Evolutionary conservation across 1,284 basidiomycete species (phyloP).

Genomic region (Naganishia sp.): DNA sequence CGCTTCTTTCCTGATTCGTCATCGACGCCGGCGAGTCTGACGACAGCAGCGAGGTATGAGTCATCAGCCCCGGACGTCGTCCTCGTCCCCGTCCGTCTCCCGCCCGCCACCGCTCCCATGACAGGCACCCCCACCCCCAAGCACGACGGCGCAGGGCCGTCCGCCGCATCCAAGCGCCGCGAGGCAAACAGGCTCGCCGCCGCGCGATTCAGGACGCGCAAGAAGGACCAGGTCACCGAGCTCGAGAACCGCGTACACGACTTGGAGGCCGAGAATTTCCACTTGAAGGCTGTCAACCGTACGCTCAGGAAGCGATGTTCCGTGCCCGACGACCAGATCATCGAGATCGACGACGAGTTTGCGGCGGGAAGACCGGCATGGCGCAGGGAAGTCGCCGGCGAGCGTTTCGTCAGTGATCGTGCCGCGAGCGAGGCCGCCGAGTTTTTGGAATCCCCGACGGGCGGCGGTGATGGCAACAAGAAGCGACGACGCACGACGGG

Average conservation of each 20-base stretch:
- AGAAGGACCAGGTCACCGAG: conserved; percentile 39
- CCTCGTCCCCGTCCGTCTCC: neutral
- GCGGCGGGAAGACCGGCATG: conserved; percentile 26
- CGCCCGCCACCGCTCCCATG: neutral
- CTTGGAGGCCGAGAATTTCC: conserved; percentile 36
- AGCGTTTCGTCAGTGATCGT: conserved; percentile 22
- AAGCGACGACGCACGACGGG: conserved; percentile 4
- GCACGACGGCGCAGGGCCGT: conserved; percentile 6
- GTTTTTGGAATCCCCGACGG: neutral
- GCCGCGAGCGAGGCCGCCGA: conserved; percentile 17
- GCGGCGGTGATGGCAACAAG: conserved; percentile 1
- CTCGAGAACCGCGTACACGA: conserved; percentile 34
- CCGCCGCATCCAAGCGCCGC: conserved; percentile 33
- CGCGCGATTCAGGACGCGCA: conserved; percentile 36
- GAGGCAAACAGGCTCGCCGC: conserved; percentile 38
- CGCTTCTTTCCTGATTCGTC: conserved; percentile 11
- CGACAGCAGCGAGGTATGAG: neutral
- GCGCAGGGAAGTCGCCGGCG: conserved; percentile 28
- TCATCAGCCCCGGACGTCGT: neutral
- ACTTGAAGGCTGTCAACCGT: conserved; percentile 32
- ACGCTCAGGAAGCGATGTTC: conserved; percentile 23
- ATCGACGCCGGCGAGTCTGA: neutral
- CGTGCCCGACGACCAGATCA: conserved; percentile 12
- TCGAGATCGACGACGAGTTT: conserved; percentile 24
- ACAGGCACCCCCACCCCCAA: conserved; percentile 15